phyloP scores from a whole-genome alignment of 371 early-diverging fungal species.

The Syncephalis fuscata region DNA sequence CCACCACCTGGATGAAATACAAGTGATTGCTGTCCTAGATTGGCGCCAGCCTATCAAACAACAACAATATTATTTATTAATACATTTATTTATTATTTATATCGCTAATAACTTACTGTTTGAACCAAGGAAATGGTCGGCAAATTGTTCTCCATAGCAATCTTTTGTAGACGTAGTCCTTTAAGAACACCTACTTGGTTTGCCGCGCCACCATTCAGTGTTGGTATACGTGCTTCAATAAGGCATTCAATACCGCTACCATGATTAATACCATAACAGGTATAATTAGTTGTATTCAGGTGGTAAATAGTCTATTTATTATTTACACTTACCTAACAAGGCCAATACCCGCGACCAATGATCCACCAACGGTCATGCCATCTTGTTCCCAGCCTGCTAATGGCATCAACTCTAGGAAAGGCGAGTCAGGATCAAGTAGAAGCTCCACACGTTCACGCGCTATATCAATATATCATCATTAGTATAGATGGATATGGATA shows the following conservation, averaged over 20 bases:
- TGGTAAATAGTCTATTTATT: not conserved
- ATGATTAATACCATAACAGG: not conserved
- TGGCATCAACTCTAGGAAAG: conserved; percentile 53
- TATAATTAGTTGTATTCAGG: not conserved
- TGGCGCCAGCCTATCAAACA: conserved; percentile 51
- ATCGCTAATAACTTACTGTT: not conserved
- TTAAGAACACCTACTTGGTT: conserved; percentile 8
- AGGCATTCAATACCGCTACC: conserved; percentile 44
- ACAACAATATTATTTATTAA: too few species aligned
- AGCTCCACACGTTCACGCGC: conserved; percentile 52
- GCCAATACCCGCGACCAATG: conserved; percentile 50
- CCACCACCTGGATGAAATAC: conserved; percentile 61
- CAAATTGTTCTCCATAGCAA: conserved; percentile 9
- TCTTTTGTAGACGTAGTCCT: conserved; percentile 4
- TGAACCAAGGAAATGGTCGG: conserved; percentile 10
- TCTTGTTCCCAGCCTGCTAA: conserved; percentile 54
- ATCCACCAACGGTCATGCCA: conserved; percentile 53
- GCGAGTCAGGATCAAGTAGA: conserved; percentile 49
- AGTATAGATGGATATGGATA: not conserved
- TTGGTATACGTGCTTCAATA: conserved; percentile 46
- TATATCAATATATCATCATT: conserved; percentile 12
- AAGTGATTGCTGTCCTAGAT: conserved; percentile 47
- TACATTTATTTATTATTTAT: not conserved
- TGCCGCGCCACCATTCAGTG: conserved; percentile 25
- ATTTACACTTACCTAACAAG: conserved; percentile 31